Conservation (phyloP, 2,329 filamentous ascomycete species). For the Eutypella sp. region DNA sequence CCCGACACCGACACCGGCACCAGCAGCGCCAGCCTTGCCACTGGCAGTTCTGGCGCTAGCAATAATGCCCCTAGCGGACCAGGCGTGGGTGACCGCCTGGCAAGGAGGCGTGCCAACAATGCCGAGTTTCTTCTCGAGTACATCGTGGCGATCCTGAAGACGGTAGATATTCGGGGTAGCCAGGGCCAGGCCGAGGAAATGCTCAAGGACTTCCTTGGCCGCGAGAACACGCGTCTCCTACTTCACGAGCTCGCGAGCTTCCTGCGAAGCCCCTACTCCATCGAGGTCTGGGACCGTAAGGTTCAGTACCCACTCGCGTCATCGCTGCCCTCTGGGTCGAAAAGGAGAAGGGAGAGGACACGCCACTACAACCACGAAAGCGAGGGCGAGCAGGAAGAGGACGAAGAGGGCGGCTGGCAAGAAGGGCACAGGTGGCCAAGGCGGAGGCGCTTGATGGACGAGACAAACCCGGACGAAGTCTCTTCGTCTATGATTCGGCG, state of each 20-base stretch:
- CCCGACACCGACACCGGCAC: conserved; percentile 15
- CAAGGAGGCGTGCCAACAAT: conserved; percentile 54
- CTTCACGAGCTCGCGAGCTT: conserved; percentile 81
- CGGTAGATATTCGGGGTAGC: conserved; percentile 74
- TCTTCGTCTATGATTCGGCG: neutral
- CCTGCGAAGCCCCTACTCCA: conserved; percentile 72
- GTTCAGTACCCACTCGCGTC: conserved; percentile 82
- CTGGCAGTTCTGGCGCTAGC: too few relatives aligned
- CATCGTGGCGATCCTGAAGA: conserved; percentile 76
- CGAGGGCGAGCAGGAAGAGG: neutral
- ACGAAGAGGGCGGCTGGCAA: neutral
- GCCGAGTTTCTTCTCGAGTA: conserved; percentile 84
- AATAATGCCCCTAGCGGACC: too few relatives aligned
- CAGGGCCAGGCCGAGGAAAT: conserved; percentile 75
- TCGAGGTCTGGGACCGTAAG: conserved; percentile 74
- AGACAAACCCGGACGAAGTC: neutral
- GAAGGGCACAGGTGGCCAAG: neutral
- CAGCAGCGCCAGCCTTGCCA: too few relatives aligned
- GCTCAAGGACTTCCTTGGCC: conserved; percentile 71
- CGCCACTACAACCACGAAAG: conserved; percentile 2
- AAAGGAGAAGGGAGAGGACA: conserved; percentile 8
- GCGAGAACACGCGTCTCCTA: conserved; percentile 68
- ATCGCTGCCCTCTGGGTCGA: too few relatives aligned
- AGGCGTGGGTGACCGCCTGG: conserved; percentile 17
- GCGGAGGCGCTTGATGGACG: neutral